A percentile compares a stretch with the other conserved stretches of the same genome.
phyloP scores from a whole-genome alignment of 208 protist genomes.

The Leptomonas pyrrhocoris region DNA sequence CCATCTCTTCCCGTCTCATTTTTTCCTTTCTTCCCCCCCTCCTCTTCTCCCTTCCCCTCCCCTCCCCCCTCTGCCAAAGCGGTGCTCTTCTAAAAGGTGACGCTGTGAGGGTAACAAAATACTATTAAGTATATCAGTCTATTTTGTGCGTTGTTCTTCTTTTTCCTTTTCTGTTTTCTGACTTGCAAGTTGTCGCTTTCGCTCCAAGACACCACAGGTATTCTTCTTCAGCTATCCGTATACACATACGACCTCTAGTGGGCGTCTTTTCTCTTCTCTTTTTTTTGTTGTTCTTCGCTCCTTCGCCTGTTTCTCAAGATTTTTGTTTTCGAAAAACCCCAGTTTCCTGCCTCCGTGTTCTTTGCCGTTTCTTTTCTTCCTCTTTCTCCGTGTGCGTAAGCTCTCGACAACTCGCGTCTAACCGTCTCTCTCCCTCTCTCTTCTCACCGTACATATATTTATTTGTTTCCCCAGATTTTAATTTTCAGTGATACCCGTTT shows the following conservation, averaged over 20 bases:
- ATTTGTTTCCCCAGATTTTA: neutral
- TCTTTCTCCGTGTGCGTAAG: neutral
- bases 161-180: slow-evolving; percentile 8
- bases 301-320: slow-evolving; percentile 3
- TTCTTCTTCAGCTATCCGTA: neutral
- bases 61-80: too few relatives aligned
- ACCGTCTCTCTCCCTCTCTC: slow-evolving; percentile 2
- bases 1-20: neutral
- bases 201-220: too few relatives aligned
- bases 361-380: neutral
- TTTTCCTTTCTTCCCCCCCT: neutral
- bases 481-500: too few relatives aligned
- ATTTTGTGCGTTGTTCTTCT: slow-evolving; percentile 10
- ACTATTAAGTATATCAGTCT: slow-evolving; percentile 19
- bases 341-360: too few relatives aligned
- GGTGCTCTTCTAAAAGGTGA: too few relatives aligned
- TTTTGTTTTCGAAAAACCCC: slow-evolving; percentile 13
- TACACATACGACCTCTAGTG: too few relatives aligned
- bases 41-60: neutral
- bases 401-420: neutral
- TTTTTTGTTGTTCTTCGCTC: neutral
- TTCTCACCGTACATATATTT: neutral
- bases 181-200: slow-evolving; percentile 2
- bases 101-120: neutral
- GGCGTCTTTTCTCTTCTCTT: neutral